These are phyloP conservation scores for Rhodotorula sp. DNA, from an alignment of 1,284 basidiomycete genomes.

Conservation along the genomic window DNA sequence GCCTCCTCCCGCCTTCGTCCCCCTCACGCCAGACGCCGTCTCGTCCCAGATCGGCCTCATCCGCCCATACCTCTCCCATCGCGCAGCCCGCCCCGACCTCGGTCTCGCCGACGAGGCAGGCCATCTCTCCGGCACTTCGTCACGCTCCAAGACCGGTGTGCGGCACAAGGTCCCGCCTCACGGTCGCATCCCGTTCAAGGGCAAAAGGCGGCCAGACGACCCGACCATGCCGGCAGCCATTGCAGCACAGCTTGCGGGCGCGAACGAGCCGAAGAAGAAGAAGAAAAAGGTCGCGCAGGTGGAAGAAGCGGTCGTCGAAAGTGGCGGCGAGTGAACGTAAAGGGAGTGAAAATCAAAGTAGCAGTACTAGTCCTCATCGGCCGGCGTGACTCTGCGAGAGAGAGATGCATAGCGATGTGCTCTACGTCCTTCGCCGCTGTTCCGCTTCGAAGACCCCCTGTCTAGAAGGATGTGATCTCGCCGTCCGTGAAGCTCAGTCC, in stretches of 20 bases:
- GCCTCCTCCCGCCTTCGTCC: conserved; percentile 74
- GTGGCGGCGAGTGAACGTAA: too few species aligned
- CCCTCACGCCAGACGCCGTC: conserved; percentile 63
- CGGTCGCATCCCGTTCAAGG: conserved; percentile 35
- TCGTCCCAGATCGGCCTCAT: conserved; percentile 81
- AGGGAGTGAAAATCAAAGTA: too few species aligned
- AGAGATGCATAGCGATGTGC: too few species aligned
- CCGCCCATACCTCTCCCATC: conserved; percentile 61
- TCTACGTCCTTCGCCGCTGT: too few species aligned
- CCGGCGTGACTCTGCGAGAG: too few species aligned
- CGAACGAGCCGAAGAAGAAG: conserved; percentile 13
- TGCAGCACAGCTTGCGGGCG: neutral
- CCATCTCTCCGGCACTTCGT: neutral
- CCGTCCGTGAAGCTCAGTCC: too few species aligned
- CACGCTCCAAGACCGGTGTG: conserved; percentile 5
- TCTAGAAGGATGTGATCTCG: too few species aligned
- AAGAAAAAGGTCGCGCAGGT: neutral
- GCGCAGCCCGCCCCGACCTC: conserved; percentile 26
- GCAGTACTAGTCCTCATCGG: too few species aligned
- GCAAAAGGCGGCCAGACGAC: conserved; percentile 22
- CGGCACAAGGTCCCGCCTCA: conserved; percentile 30
- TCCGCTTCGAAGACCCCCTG: too few species aligned
- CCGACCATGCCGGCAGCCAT: conserved; percentile 16
- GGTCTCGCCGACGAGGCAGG: conserved; percentile 38
- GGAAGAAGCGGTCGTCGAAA: too few species aligned